A percentile compares a stretch with the other conserved stretches of the same genome.
Conservation (phyloP, 345 rosid species). For the Eutrema japonicum region DNA sequence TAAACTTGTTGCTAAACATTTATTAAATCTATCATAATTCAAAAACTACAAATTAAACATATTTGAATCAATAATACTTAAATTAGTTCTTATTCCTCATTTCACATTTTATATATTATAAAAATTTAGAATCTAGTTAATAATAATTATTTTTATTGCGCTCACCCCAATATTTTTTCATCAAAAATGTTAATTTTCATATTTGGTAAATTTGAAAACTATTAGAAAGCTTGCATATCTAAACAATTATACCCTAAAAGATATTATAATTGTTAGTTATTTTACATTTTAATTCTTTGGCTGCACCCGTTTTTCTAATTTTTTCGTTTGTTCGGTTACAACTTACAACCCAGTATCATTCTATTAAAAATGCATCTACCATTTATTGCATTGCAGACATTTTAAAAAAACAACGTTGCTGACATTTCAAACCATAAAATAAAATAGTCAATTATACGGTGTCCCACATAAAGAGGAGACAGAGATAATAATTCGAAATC, state of each 20-base stretch:
- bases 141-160: too few species aligned
- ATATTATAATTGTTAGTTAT: background rate
- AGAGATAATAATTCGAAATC: conserved; percentile 32
- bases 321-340: background rate
- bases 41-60: too few species aligned
- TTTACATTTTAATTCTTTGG: background rate
- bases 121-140: too few species aligned
- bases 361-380: background rate
- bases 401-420: background rate
- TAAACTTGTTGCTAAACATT: too few species aligned
- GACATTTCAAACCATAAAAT: conserved; percentile 24
- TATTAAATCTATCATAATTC: too few species aligned
- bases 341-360: background rate
- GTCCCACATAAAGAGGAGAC: conserved; percentile 42
- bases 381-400: conserved; percentile 7
- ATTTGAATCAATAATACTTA: too few species aligned
- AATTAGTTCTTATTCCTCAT: too few species aligned
- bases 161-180: too few species aligned
- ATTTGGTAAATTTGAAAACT: background rate
- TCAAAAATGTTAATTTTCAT: background rate
- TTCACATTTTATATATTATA: too few species aligned
- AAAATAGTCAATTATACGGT: background rate
- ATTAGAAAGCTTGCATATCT: background rate
- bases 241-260: background rate
- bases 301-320: background rate